Conservation (phyloP, 1,284 basidiomycete genomes). For the Apiotrichum montevideense region DNA sequence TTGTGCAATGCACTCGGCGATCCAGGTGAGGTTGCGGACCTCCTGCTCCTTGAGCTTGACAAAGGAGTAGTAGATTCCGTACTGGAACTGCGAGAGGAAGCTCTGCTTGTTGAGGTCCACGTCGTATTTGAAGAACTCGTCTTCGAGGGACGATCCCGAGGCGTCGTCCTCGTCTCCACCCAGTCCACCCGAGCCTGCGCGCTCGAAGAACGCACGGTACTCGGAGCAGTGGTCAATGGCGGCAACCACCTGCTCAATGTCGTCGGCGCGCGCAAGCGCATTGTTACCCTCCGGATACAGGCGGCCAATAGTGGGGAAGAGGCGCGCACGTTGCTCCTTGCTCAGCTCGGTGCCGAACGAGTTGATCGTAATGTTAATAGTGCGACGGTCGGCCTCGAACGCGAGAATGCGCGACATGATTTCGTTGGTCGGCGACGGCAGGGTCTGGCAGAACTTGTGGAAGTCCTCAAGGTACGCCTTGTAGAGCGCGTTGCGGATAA, state of each 20-base stretch:
- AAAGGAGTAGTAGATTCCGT: slow-evolving; percentile 86
- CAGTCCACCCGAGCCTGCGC: slow-evolving; percentile 40
- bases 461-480: slow-evolving; percentile 99
- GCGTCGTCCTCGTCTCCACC: slow-evolving; percentile 29
- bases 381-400: slow-evolving; percentile 94
- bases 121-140: slow-evolving; percentile 91
- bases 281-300: slow-evolving; percentile 97
- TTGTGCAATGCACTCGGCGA: slow-evolving; percentile 94
- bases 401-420: slow-evolving; percentile 84
- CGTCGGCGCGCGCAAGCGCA: slow-evolving; percentile 85
- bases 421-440: slow-evolving; percentile 79
- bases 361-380: slow-evolving; percentile 99
- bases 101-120: slow-evolving; percentile 88
- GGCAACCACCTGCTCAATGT: slow-evolving; percentile 84
- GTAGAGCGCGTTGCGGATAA: slow-evolving; percentile 99
- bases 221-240: slow-evolving; percentile 85
- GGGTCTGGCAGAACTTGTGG: slow-evolving; percentile 68
- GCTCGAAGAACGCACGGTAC: slow-evolving; percentile 84
- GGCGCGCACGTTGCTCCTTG: slow-evolving; percentile 91
- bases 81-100: slow-evolving; percentile 93
- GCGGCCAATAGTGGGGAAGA: slow-evolving; percentile 90
- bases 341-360: slow-evolving; percentile 92
- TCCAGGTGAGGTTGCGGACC: slow-evolving; percentile 94
- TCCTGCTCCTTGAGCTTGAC: slow-evolving; percentile 99
- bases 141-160: slow-evolving; percentile 61